Evolutionary conservation across 306 rosid species (phyloP), one percentile per base, ranked within the genome.

Genomic region (Nissolia schottii): DNA sequence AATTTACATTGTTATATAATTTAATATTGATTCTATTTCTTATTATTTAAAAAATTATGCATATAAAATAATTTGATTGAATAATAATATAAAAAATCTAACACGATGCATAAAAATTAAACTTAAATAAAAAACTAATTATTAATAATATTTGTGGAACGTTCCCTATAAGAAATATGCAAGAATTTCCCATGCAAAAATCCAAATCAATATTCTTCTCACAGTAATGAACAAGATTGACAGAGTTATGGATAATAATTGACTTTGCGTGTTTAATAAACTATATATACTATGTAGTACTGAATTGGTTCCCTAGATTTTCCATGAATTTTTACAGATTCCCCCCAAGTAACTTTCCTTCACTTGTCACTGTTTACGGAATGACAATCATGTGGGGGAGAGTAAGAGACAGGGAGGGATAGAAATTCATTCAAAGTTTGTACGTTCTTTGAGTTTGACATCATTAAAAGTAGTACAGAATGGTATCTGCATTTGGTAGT

Each of bases 401-500:
- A 74, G 80, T 64, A 80, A 63, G 64, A 70, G 74, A 77, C 77
- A 77, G 55, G 65, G 60, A 60, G 53, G 59, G 76, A 45, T 65
- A 57, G 72, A 83, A 69, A 70, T 71, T 58, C 60, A 82, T 68
- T 66, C 61, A 75, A 49, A 74, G 51, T 70, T 58, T 71, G 72
- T 74, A 72, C 75, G 75, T 69, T 69, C 28, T 70, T 67, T 73
- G 89, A 80, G 88, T 79, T 85, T 66, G 86, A 72, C 87, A 85
- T 77, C 87, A 85, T 77, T 74, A 80, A 79, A 82, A 78, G 75
- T 85, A 67, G 73, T 65, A 81, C 67, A 64, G 75, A 76, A 79
- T 77, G 74, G 86, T 73, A 72, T 86, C 86, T 84, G 90, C 82
- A 85, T 80, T 78, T 86, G 96, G 97, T 90, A 81, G 93, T 85